Percentiles rank a stretch among this genome's conserved stretches.
Conservation (phyloP, 2,329 filamentous ascomycete species). For the Penicillium sp. region DNA sequence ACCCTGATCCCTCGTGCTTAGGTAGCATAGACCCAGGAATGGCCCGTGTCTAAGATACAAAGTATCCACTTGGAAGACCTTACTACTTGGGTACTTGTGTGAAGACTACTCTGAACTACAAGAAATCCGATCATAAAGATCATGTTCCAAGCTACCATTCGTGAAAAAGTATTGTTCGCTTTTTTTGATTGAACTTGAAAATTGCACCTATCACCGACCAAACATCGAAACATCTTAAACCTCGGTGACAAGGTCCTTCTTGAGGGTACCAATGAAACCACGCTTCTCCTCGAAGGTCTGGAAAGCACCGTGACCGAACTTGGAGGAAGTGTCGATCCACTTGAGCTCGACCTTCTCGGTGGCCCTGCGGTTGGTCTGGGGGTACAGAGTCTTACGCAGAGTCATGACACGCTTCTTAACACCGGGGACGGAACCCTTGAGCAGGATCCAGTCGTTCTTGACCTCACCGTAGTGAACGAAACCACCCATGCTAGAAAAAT, state of each 20-base stretch:
- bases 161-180: constrained; percentile 39
- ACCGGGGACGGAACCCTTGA: constrained; percentile 97
- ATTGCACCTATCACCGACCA: constrained; percentile 38
- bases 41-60: too few relatives aligned
- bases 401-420: constrained; percentile 99
- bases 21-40: too few relatives aligned
- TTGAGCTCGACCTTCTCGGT: constrained; percentile 99
- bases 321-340: constrained; percentile 99
- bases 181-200: constrained; percentile 44
- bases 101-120: background rate
- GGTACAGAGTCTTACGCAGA: constrained; percentile 98
- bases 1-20: too few relatives aligned
- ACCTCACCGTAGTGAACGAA: constrained; percentile 99
- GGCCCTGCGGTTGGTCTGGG: constrained; percentile 90
- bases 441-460: constrained; percentile 97
- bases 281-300: constrained; percentile 98
- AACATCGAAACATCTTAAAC: constrained; percentile 50
- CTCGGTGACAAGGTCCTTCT: constrained; percentile 81
- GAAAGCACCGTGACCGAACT: constrained; percentile 99
- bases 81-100: too few relatives aligned
- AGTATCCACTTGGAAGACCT: too few relatives aligned
- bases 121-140: background rate
- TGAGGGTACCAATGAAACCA: constrained; percentile 96
- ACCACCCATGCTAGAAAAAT: constrained; percentile 75
- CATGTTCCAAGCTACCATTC: background rate